Evolutionary conservation across 768 basidiomycete genomes (phyloP).

Genomic region (Amanita pallidorosea): DNA sequence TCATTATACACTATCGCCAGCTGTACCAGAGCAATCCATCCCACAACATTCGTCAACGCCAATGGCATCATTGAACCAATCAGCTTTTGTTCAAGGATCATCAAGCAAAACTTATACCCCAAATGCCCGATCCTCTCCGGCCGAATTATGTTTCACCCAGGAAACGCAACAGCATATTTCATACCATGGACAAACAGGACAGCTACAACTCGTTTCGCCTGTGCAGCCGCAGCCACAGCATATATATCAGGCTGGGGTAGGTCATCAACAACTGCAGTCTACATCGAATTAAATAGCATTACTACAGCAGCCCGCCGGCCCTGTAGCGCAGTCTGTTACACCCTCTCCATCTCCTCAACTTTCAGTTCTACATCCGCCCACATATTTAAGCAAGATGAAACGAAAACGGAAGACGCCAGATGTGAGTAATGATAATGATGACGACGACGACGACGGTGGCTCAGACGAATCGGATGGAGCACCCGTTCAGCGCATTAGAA

Average conservation of each 20-base stretch:
- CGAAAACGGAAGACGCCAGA: slow-evolving; percentile 21
- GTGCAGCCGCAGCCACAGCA: not conserved
- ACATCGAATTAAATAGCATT: not conserved
- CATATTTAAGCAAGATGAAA: slow-evolving; percentile 2
- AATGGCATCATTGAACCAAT: slow-evolving; percentile 23
- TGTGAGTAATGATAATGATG: slow-evolving; percentile 16
- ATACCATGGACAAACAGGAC: not conserved
- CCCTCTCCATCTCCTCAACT: slow-evolving; percentile 22
- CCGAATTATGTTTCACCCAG: not conserved
- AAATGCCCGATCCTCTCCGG: slow-evolving; percentile 6
- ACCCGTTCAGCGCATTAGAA: slow-evolving; percentile 20
- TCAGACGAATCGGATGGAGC: slow-evolving; percentile 9
- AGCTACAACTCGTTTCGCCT: not conserved
- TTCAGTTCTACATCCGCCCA: slow-evolving; percentile 6
- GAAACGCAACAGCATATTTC: not conserved
- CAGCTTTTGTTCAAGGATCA: slow-evolving; percentile 27
- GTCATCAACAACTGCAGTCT: slow-evolving; percentile 15
- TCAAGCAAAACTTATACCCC: slow-evolving; percentile 19
- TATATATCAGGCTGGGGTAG: not conserved
- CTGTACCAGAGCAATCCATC: slow-evolving; percentile 17
- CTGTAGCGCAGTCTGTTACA: slow-evolving; percentile 16
- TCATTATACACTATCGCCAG: slow-evolving; percentile 20
- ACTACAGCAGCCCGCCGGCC: slow-evolving; percentile 8
- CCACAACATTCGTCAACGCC: slow-evolving; percentile 21
- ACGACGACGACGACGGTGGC: slow-evolving; percentile 25